These are phyloP conservation scores for Excoecaria agallocha DNA, from an alignment of 345 rosid genomes.

Conservation along the genomic window DNA sequence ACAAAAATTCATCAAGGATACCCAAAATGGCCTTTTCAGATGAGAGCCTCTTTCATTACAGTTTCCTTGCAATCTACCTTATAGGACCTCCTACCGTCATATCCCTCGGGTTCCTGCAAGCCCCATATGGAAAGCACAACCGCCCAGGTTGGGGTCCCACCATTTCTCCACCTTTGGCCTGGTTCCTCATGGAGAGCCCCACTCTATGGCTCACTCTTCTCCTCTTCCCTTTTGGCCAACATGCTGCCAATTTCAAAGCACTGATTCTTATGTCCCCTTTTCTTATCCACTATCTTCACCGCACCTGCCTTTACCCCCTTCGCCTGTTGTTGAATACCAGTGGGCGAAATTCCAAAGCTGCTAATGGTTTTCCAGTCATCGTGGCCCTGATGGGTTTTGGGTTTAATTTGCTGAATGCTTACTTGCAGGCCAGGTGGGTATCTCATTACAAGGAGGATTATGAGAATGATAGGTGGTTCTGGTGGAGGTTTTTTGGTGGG, in stretches of 20 bases:
- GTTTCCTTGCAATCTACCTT: constrained; percentile 56
- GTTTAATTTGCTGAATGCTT: constrained; percentile 66
- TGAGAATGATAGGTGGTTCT: constrained; percentile 44
- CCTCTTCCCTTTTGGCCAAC: constrained; percentile 68
- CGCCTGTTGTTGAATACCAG: constrained; percentile 41
- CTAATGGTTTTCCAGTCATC: constrained; percentile 42
- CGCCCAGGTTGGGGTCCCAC: constrained; percentile 94
- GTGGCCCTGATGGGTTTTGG: constrained; percentile 63
- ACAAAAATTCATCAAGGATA: neutral
- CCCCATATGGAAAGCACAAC: constrained; percentile 90
- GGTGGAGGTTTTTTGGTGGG: constrained; percentile 54
- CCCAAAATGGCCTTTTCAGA: constrained; percentile 36
- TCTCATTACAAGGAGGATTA: constrained; percentile 66
- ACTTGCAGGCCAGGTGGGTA: constrained; percentile 76
- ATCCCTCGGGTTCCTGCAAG: constrained; percentile 63
- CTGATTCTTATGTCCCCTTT: constrained; percentile 57
- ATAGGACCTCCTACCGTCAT: constrained; percentile 66
- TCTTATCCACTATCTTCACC: constrained; percentile 78
- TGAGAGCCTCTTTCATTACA: constrained; percentile 41
- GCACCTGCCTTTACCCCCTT: constrained; percentile 75
- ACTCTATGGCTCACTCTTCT: constrained; percentile 65
- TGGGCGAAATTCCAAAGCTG: neutral
- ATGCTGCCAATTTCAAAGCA: constrained; percentile 54
- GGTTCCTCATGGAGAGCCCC: constrained; percentile 97
- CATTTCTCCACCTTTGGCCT: constrained; percentile 66